Conservation (phyloP, 2,329 filamentous ascomycete species). For the Arthrobotrys conoides region DNA sequence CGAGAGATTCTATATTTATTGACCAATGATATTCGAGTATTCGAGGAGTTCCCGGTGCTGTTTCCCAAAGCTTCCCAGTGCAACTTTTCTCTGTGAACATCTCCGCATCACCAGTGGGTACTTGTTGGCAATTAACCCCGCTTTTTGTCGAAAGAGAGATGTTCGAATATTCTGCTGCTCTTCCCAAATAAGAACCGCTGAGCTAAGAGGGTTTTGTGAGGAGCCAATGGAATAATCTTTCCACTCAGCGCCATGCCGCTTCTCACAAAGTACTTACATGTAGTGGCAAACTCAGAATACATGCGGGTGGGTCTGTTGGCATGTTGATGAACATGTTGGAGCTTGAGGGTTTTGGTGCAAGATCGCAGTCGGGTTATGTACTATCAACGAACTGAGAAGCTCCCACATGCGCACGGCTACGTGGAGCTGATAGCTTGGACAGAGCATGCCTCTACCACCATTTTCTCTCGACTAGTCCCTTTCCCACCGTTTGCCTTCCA, state of each 20-base stretch:
- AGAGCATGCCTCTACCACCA: conserved; percentile 2
- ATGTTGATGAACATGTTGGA: conserved; percentile 1
- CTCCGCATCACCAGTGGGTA: neutral
- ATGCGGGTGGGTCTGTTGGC: conserved; percentile 26
- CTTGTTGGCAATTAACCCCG: conserved; percentile 19
- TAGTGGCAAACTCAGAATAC: conserved; percentile 27
- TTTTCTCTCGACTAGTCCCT: neutral
- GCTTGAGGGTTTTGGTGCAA: neutral
- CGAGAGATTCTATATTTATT: conserved; percentile 58
- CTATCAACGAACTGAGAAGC: conserved; percentile 17
- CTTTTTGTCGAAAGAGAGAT: conserved; percentile 24
- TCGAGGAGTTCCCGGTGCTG: conserved; percentile 11
- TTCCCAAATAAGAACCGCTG: conserved; percentile 24
- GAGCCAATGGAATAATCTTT: conserved; percentile 23
- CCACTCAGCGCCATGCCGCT: conserved; percentile 10
- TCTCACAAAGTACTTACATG: conserved; percentile 10
- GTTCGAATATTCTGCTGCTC: conserved; percentile 22
- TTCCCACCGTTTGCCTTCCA: neutral
- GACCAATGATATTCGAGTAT: conserved; percentile 36
- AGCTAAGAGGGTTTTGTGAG: conserved; percentile 15
- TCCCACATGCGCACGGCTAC: conserved; percentile 33
- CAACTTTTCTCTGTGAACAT: conserved; percentile 3
- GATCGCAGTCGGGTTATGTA: conserved; percentile 21
- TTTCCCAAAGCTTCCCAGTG: conserved; percentile 9
- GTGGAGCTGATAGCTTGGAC: conserved; percentile 29